phyloP scores from a whole-genome alignment of 768 basidiomycete genomes.

The Russula ochroleuca region DNA sequence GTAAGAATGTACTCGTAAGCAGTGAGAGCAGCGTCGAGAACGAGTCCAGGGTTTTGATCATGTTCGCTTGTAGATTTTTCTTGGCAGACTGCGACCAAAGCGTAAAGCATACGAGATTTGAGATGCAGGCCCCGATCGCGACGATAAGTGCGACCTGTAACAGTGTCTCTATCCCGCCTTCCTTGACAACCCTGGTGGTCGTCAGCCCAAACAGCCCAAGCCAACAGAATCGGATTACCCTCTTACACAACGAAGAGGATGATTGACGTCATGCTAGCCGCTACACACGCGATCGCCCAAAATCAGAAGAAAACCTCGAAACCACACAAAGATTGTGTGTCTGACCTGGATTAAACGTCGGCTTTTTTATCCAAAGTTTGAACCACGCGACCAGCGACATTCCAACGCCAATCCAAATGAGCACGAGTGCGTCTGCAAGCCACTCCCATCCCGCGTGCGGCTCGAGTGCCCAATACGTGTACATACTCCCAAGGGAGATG shows the following conservation, averaged over 20 bases:
- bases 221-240: neutral
- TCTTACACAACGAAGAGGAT: slow-evolving; percentile 78
- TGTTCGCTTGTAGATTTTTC: slow-evolving; percentile 73
- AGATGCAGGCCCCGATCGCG: slow-evolving; percentile 65
- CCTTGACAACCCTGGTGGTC: slow-evolving; percentile 66
- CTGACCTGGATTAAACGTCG: slow-evolving; percentile 83
- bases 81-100: slow-evolving; percentile 88
- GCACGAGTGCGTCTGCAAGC: slow-evolving; percentile 67
- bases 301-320: neutral
- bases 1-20: slow-evolving; percentile 79
- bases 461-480: slow-evolving; percentile 77
- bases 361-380: slow-evolving; percentile 87
- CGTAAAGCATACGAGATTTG: slow-evolving; percentile 78
- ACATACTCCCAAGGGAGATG: slow-evolving; percentile 72
- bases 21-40: slow-evolving; percentile 82
- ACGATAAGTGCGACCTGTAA: slow-evolving; percentile 75
- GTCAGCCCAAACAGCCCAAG: neutral
- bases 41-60: slow-evolving; percentile 81
- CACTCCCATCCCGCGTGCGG: slow-evolving; percentile 63
- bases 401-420: slow-evolving; percentile 79
- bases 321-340: neutral
- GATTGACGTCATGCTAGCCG: slow-evolving; percentile 81
- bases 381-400: slow-evolving; percentile 84
- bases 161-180: slow-evolving; percentile 76
- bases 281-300: slow-evolving; percentile 36